These are phyloP conservation scores for Physcomitrium patens DNA, from an alignment of 225 moss, liverwort and hornwort genomes.

Conservation along the genomic window DNA sequence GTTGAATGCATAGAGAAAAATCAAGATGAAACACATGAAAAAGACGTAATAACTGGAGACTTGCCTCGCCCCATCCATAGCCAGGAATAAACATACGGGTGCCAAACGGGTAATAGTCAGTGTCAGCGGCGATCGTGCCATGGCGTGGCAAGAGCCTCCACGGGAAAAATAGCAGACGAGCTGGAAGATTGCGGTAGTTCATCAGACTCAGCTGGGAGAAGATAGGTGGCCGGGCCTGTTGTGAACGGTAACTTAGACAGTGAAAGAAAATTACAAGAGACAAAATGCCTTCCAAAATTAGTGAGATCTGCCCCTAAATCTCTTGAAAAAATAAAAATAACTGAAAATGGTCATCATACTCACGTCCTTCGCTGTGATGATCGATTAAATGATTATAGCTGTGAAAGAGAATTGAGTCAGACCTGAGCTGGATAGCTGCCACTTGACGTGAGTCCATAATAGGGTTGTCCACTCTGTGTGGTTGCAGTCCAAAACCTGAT, in stretches of 20 bases:
- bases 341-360: neutral
- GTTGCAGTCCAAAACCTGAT: constrained; percentile 94
- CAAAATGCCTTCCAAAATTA: neutral
- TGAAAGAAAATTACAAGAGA: constrained; percentile 1
- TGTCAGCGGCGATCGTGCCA: constrained; percentile 97
- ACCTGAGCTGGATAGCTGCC: constrained; percentile 95
- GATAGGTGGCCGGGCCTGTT: constrained; percentile 88
- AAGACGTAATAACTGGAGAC: constrained; percentile 14
- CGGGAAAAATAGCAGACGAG: constrained; percentile 82
- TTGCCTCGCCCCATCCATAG: constrained; percentile 99
- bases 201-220: constrained; percentile 78
- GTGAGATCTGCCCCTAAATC: no score
- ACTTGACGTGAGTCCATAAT: constrained; percentile 89
- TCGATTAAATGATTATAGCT: neutral
- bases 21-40: constrained; percentile 11
- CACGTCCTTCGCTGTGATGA: neutral
- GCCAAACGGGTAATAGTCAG: constrained; percentile 88
- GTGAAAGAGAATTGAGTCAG: neutral
- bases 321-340: neutral
- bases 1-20: constrained; percentile 2
- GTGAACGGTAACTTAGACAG: neutral
- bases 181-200: constrained; percentile 78
- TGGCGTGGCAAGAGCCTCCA: constrained; percentile 91
- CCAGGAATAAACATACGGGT: constrained; percentile 99
- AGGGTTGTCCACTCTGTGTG: constrained; percentile 77